Evolutionary conservation across 179 eudicot genomes (phyloP).

Genomic region (Beta macrorhiza): DNA sequence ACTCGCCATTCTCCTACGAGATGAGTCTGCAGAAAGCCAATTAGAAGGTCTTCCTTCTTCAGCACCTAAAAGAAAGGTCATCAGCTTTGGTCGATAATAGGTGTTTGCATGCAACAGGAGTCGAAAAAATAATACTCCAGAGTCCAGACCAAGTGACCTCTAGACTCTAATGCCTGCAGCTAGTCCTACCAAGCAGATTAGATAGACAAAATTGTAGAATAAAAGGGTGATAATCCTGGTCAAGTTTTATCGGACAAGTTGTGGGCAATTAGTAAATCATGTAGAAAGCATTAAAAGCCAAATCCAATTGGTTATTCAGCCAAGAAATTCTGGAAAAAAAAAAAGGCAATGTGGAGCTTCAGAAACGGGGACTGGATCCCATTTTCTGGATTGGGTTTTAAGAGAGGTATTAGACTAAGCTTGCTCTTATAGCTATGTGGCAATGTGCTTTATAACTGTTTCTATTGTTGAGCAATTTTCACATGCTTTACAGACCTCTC

Average conservation of each 20-base stretch:
- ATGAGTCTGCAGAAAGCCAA: slow-evolving; percentile 61
- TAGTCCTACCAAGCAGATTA: not conserved
- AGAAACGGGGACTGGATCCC: not conserved
- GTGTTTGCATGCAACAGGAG: not conserved
- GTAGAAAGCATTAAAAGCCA: not conserved
- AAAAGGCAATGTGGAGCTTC: not conserved
- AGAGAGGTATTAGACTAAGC: not conserved
- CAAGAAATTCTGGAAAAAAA: not conserved
- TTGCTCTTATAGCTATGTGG: not conserved
- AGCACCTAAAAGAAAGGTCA: slow-evolving; percentile 46
- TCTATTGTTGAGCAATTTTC: not conserved
- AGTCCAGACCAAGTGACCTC: not conserved
- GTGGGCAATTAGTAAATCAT: not conserved
- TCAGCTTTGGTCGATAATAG: slow-evolving; percentile 8
- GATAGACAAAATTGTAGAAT: not conserved
- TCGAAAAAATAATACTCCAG: not conserved
- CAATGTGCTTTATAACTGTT: not conserved
- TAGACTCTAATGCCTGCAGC: not conserved
- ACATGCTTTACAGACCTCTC: not conserved
- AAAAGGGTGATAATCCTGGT: not conserved
- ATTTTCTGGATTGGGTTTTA: not conserved
- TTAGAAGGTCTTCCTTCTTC: slow-evolving; percentile 65
- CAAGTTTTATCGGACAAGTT: not conserved
- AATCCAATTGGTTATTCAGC: not conserved
- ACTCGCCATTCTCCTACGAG: slow-evolving; percentile 58